Percentiles rank a stretch among this genome's conserved stretches.
These are phyloP conservation scores for Zoysia japonica DNA, from an alignment of 176 grass and related monocot genomes.

Conservation along the genomic window DNA sequence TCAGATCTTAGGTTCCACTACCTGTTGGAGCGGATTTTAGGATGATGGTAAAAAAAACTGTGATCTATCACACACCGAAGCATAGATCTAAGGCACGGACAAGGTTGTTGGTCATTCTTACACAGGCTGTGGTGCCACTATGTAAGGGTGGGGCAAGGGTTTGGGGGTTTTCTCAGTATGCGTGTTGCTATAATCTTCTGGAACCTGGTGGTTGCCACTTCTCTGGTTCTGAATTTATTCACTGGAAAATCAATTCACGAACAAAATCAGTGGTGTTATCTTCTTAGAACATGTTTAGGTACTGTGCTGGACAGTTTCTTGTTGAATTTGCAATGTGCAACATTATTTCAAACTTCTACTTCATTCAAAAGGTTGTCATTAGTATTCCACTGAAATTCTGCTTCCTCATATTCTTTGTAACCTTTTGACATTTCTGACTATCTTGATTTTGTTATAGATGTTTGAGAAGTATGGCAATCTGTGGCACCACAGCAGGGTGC, in stretches of 20 bases:
- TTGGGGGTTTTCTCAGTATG: too few relatives aligned
- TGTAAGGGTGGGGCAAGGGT: too few relatives aligned
- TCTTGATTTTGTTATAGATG: constrained; percentile 46
- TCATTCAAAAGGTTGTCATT: neutral
- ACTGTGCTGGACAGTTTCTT: neutral
- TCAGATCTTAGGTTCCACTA: too few relatives aligned
- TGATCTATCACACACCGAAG: too few relatives aligned
- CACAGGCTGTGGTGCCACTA: too few relatives aligned
- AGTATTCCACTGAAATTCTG: neutral
- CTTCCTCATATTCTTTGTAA: neutral
- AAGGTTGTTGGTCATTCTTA: too few relatives aligned
- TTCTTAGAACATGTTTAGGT: constrained; percentile 4
- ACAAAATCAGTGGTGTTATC: neutral
- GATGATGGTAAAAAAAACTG: too few relatives aligned
- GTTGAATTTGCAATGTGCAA: neutral
- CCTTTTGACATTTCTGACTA: constrained; percentile 19
- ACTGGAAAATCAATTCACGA: neutral
- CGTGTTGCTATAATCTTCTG: constrained; percentile 16
- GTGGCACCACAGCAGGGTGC: constrained; percentile 83
- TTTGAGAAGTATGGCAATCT: constrained; percentile 65
- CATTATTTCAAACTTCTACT: neutral
- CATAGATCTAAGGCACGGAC: too few relatives aligned
- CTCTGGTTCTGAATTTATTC: neutral
- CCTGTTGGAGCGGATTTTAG: too few relatives aligned
- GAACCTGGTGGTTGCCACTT: constrained; percentile 18